Base-by-base conservation (phyloP, 768 basidiomycete species). In the Hypholoma fasciculare region DNA sequence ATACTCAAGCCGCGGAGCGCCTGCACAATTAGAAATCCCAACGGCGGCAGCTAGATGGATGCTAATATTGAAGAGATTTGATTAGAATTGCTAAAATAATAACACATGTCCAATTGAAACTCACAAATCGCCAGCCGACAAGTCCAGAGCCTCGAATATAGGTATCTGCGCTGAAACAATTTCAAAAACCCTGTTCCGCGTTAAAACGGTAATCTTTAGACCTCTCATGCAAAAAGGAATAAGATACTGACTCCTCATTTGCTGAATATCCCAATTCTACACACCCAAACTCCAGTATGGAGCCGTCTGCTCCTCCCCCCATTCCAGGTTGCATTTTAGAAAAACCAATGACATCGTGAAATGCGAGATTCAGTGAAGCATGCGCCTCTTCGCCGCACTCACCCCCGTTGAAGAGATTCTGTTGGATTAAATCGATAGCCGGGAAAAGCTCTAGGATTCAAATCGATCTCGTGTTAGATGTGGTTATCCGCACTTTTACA, bases 11-110 rank as follows among this genome's bases (percentile, higher is more conserved):
- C 63, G 65, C 1, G 74, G 73, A 12, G 72, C 70, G 36, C 75
- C 75, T 2, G 73, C 70, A 55, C 75, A 76, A 65, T 75, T 76
- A 27, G 67, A 56, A 30, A 61, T 61, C 7, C 68, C 69, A 52
- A 73, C 69, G 14, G 67, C 67, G 12, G 63, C 67, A 1, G 65
- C 67, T 3, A 68, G 62, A 23, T 68, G 67, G 4, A 68, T 61
- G 36, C 66, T 67, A 4, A 3, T 47, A 23, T 23, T 23, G 23
- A 13, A 50, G 11, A 17, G 12, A 23, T 14, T 13, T 13, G 12
- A 1, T 17, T 42, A 7, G 4, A 20, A 36, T 44, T 38, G 23
- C 23, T 23, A 23, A 23, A 23, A 23, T n/a, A 4, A 14, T 14
- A 13, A 7, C 17, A n/a, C 4, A 16, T 9, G 27, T 9, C 27